phyloP scores from a whole-genome alignment of 495 filamentous ascomycete species.

The Neurospora tetraspora region DNA sequence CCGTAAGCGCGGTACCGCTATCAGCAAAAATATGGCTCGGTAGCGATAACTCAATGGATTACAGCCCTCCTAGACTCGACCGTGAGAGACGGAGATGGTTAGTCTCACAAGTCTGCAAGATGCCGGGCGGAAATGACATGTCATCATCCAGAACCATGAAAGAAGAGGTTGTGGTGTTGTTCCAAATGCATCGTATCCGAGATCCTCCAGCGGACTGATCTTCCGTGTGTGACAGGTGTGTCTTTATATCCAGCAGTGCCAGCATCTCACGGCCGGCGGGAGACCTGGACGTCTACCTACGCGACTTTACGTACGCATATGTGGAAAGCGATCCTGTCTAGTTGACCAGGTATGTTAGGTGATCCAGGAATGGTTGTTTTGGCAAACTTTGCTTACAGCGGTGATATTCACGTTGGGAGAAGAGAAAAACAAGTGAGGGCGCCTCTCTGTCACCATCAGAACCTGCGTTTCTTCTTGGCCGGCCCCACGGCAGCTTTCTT shows the following conservation, averaged over 20 bases:
- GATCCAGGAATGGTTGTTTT: background rate
- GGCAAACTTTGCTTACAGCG: background rate
- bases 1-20: background rate
- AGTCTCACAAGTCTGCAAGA: conserved; percentile 1
- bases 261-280: background rate
- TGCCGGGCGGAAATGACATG: background rate
- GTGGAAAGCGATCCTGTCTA: background rate
- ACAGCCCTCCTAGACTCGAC: conserved; percentile 59
- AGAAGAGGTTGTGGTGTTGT: background rate
- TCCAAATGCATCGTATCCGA: background rate
- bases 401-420: background rate
- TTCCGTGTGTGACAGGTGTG: background rate
- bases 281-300: background rate
- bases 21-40: background rate
- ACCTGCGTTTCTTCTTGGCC: conserved; percentile 62
- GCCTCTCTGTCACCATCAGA: conserved; percentile 15
- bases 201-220: background rate
- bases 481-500: conserved; percentile 50
- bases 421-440: background rate
- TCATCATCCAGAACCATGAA: background rate
- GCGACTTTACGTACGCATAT: background rate
- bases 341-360: too few species aligned
- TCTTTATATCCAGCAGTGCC: background rate
- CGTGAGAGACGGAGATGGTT: conserved; percentile 56
- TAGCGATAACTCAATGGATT: conserved; percentile 27